Evolutionary conservation across 108 stramenopile species (phyloP).

Genomic region (Pseudonitzschia pungens): DNA sequence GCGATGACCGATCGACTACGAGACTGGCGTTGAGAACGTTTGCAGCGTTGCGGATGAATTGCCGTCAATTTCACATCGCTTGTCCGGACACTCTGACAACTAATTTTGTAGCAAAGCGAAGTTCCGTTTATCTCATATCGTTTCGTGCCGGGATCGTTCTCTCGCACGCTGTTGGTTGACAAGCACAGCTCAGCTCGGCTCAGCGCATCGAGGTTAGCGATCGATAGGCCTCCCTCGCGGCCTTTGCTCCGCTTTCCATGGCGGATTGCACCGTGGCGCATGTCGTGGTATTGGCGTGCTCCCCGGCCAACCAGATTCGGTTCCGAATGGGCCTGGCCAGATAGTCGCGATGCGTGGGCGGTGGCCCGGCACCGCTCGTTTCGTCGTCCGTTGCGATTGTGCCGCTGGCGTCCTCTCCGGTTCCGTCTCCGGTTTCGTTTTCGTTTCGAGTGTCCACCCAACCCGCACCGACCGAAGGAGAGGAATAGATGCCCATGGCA

Average conservation of each 20-base stretch:
- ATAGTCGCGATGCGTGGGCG: slow-evolving; percentile 11
- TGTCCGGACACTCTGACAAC: not conserved
- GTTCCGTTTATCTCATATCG: no score
- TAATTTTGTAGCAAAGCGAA: no score
- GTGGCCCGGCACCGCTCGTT: not conserved
- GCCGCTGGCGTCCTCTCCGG: no score
- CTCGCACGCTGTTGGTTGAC: not conserved
- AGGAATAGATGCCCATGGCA: slow-evolving; percentile 35
- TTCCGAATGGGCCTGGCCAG: slow-evolving; percentile 26
- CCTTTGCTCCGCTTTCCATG: slow-evolving; percentile 41
- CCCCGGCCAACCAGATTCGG: slow-evolving; percentile 41
- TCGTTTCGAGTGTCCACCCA: not conserved
- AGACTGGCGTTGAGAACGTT: no score
- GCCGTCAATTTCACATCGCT: no score
- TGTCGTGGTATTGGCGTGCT: slow-evolving; percentile 35
- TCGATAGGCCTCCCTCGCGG: slow-evolving; percentile 30
- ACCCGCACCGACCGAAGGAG: slow-evolving; percentile 33
- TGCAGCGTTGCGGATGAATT: no score
- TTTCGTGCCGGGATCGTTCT: not conserved
- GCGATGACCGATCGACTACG: no score
- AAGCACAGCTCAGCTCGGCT: no score
- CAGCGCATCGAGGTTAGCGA: not conserved
- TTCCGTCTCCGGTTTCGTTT: not conserved
- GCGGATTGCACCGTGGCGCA: slow-evolving; percentile 47
- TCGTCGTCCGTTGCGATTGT: not conserved